A percentile compares a stretch with the other conserved stretches of the same genome.
phyloP scores from a whole-genome alignment of 2,329 filamentous ascomycete species.

The Aspergillus glaucus region DNA sequence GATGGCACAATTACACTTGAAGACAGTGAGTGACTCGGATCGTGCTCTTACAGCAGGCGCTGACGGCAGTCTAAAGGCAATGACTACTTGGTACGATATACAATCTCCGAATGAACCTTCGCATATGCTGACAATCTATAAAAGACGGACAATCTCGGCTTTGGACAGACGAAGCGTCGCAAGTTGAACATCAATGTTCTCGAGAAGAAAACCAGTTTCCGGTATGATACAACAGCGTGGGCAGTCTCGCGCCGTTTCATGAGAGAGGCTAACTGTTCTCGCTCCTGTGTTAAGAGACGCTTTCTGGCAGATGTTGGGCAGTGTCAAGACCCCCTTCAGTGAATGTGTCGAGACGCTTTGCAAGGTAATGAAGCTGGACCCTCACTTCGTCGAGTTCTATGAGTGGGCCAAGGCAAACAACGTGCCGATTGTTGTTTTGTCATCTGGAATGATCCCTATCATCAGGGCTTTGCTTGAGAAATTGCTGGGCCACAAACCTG shows the following conservation, averaged over 20 bases:
- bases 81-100: conserved; percentile 52
- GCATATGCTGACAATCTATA: not conserved
- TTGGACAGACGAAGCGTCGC: conserved; percentile 63
- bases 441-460: conserved; percentile 86
- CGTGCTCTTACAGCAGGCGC: conserved; percentile 2
- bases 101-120: not conserved
- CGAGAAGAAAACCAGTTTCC: conserved; percentile 63
- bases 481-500: conserved; percentile 69
- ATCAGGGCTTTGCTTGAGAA: conserved; percentile 77
- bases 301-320: conserved; percentile 90
- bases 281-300: conserved; percentile 50
- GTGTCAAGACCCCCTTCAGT: conserved; percentile 70
- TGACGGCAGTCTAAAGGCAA: conserved; percentile 44
- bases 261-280: conserved; percentile 2
- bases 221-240: conserved; percentile 36
- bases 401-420: conserved; percentile 73
- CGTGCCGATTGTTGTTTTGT: conserved; percentile 86
- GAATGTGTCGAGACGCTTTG: conserved; percentile 74
- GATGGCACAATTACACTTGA: conserved; percentile 87
- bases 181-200: conserved; percentile 73
- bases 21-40: conserved; percentile 48
- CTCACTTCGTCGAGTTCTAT: conserved; percentile 82
- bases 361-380: conserved; percentile 81
- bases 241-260: not conserved
- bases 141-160: conserved; percentile 87